Conservation (phyloP, 208 protist genomes). For the Trypanosoma caninum region DNA sequence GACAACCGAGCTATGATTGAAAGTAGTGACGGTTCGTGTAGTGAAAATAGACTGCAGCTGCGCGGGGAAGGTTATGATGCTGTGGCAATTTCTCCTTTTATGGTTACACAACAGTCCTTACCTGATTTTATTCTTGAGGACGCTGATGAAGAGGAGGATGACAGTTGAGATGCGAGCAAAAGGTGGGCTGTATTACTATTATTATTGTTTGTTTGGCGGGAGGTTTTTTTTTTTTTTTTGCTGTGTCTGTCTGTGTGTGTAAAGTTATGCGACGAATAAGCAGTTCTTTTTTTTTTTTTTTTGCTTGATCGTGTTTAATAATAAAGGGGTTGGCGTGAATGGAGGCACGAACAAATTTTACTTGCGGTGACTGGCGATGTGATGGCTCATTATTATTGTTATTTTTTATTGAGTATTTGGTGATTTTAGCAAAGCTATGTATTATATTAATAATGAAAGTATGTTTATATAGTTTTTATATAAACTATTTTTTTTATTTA, state of each 20-base stretch:
- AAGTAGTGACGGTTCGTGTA: background rate
- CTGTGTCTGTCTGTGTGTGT: background rate
- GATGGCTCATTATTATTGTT: no score
- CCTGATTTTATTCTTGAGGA: conserved; percentile 30
- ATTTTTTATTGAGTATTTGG: no score
- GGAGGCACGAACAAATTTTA: no score
- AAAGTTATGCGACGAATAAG: background rate
- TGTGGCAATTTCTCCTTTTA: conserved; percentile 24
- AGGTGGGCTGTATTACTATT: no score
- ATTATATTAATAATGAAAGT: no score
- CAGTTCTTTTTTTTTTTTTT: background rate
- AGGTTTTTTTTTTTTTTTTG: background rate
- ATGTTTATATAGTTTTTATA: no score
- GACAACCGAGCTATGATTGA: background rate
- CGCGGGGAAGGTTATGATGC: background rate
- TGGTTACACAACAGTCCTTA: conserved; percentile 65
- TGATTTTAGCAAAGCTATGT: no score
- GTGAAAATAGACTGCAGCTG: conserved; percentile 1
- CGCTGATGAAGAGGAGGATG: conserved; percentile 21
- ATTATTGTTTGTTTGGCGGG: background rate
- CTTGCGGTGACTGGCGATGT: no score
- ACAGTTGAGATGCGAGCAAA: background rate
- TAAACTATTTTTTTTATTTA: no score
- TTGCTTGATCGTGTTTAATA: no score
- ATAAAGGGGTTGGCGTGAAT: no score